Conservation (phyloP, 768 basidiomycete species). For the Crucibulum laeve region DNA sequence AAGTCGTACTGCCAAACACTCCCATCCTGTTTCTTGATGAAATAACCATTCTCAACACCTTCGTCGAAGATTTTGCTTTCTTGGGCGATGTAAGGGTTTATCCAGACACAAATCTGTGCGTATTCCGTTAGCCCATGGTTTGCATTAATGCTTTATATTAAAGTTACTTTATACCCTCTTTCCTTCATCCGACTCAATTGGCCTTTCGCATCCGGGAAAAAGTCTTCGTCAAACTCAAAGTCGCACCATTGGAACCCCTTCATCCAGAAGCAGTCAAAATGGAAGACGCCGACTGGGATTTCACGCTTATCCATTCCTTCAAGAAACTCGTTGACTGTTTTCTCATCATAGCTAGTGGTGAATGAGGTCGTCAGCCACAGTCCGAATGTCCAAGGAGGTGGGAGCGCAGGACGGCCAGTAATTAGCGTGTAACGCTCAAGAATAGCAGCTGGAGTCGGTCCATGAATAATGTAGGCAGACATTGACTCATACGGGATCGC, state of each 20-base stretch:
- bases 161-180: slow-evolving; percentile 35
- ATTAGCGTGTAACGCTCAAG: slow-evolving; percentile 28
- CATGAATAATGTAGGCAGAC: slow-evolving; percentile 38
- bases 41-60: slow-evolving; percentile 36
- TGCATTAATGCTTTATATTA: slow-evolving; percentile 7
- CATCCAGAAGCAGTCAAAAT: slow-evolving; percentile 43
- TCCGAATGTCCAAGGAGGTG: slow-evolving; percentile 45
- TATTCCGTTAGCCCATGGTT: background rate
- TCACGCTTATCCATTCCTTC: slow-evolving; percentile 36
- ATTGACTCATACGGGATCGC: slow-evolving; percentile 33
- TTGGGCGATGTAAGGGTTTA: slow-evolving; percentile 42
- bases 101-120: slow-evolving; percentile 21
- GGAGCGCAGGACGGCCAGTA: slow-evolving; percentile 37
- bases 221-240: slow-evolving; percentile 41
- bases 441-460: slow-evolving; percentile 24
- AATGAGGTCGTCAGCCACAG: slow-evolving; percentile 47
- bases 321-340: slow-evolving; percentile 39
- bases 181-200: slow-evolving; percentile 29
- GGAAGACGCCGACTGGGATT: slow-evolving; percentile 37
- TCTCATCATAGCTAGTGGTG: slow-evolving; percentile 38
- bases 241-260: slow-evolving; percentile 32
- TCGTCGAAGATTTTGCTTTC: slow-evolving; percentile 37
- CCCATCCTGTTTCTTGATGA: slow-evolving; percentile 41
- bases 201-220: slow-evolving; percentile 39
- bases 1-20: slow-evolving; percentile 33